Evolutionary conservation across 371 early-diverging fungal species (phyloP).

Genomic region (Actinomortierella wolfii): DNA sequence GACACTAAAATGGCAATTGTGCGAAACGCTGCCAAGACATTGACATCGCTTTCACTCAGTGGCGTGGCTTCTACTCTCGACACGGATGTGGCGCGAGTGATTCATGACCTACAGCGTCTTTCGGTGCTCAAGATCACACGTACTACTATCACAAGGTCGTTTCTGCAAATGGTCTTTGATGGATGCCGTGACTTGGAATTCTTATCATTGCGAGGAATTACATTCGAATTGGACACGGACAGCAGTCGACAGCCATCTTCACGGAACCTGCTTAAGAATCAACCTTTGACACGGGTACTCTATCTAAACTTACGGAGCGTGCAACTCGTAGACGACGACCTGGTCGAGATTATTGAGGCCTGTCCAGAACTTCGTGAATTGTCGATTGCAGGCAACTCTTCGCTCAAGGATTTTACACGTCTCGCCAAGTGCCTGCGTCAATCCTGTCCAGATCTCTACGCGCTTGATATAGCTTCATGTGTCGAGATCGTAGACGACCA

Average conservation of each 20-base stretch:
- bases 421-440: slow-evolving; percentile 9
- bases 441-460: slow-evolving; percentile 33
- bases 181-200: slow-evolving; percentile 26
- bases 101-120: slow-evolving; percentile 15
- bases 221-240: background rate
- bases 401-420: slow-evolving; percentile 3
- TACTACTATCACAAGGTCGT: background rate
- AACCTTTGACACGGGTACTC: slow-evolving; percentile 14
- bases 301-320: slow-evolving; percentile 33
- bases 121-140: slow-evolving; percentile 7
- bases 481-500: slow-evolving; percentile 17
- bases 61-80: slow-evolving; percentile 6
- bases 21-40: slow-evolving; percentile 9
- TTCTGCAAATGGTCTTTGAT: slow-evolving; percentile 6
- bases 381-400: slow-evolving; percentile 37
- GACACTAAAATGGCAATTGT: slow-evolving; percentile 18
- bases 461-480: slow-evolving; percentile 38
- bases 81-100: slow-evolving; percentile 9
- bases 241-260: background rate
- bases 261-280: background rate
- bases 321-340: slow-evolving; percentile 1
- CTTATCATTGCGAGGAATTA: slow-evolving; percentile 22
- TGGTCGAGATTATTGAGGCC: slow-evolving; percentile 11
- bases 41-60: slow-evolving; percentile 24
- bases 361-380: slow-evolving; percentile 36